Conservation (phyloP, 306 rosid species). For the Fragaria vesca region DNA sequence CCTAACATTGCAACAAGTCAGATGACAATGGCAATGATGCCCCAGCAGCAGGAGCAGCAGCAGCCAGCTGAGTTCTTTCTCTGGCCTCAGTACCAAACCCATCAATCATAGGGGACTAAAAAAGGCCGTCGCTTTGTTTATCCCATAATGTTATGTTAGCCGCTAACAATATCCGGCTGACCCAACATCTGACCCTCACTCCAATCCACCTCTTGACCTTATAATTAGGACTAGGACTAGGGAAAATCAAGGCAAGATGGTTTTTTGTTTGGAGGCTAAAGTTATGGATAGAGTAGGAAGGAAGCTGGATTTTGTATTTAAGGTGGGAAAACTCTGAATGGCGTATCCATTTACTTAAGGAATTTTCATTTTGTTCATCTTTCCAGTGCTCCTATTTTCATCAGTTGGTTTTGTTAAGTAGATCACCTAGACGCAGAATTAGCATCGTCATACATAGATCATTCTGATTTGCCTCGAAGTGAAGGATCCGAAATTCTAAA, state of each 20-base stretch:
- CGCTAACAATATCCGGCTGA: slow-evolving; percentile 54
- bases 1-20: slow-evolving; percentile 27
- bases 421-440: background rate
- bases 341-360: background rate
- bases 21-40: slow-evolving; percentile 21
- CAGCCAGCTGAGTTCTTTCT: slow-evolving; percentile 64
- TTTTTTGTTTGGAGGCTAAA: slow-evolving; percentile 49
- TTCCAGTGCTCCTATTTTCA: background rate
- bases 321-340: slow-evolving; percentile 34
- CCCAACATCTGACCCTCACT: slow-evolving; percentile 48
- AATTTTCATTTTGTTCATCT: background rate
- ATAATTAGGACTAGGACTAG: slow-evolving; percentile 30
- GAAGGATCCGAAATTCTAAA: too few species aligned
- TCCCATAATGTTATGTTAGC: slow-evolving; percentile 26
- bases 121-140: background rate
- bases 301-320: slow-evolving; percentile 53
- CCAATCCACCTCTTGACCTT: slow-evolving; percentile 42
- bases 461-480: background rate
- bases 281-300: slow-evolving; percentile 34
- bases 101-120: slow-evolving; percentile 35
- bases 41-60: slow-evolving; percentile 24
- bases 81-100: slow-evolving; percentile 78
- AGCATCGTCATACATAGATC: background rate
- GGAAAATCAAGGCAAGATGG: slow-evolving; percentile 27
- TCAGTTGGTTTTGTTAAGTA: background rate